A percentile compares a stretch with the other conserved stretches of the same genome.
phyloP scores from a whole-genome alignment of 345 rosid species.

The Euclidium syriacum region DNA sequence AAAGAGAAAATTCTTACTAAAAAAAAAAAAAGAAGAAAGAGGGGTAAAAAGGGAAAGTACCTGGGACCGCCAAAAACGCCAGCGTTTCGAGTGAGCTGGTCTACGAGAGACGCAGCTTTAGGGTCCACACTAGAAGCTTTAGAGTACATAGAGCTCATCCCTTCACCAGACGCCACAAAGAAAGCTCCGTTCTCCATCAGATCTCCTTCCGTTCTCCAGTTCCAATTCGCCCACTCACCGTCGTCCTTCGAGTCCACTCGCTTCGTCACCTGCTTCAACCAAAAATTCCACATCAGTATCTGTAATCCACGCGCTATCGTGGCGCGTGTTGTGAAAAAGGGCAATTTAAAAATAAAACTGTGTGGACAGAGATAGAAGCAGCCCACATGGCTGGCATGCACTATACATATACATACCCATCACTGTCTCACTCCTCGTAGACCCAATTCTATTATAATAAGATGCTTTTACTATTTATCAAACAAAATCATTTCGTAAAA shows the following conservation, averaged over 20 bases:
- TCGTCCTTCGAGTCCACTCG: slow-evolving; percentile 75
- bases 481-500: neutral
- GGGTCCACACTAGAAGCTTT: slow-evolving; percentile 78
- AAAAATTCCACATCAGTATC: neutral
- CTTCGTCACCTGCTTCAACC: slow-evolving; percentile 60
- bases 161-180: slow-evolving; percentile 76
- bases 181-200: slow-evolving; percentile 76
- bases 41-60: slow-evolving; percentile 22
- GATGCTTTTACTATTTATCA: slow-evolving; percentile 7
- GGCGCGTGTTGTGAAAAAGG: slow-evolving; percentile 13
- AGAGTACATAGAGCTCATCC: slow-evolving; percentile 41
- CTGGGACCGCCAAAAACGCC: slow-evolving; percentile 68
- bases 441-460: slow-evolving; percentile 1
- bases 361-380: slow-evolving; percentile 18
- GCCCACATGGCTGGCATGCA: slow-evolving; percentile 33
- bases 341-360: neutral
- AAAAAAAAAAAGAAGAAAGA: neutral
- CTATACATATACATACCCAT: slow-evolving; percentile 11
- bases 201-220: slow-evolving; percentile 88
- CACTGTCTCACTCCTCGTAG: slow-evolving; percentile 23
- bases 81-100: slow-evolving; percentile 61
- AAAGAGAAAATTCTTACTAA: neutral
- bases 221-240: slow-evolving; percentile 67
- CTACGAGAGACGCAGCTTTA: slow-evolving; percentile 46
- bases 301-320: neutral